Evolutionary conservation across 2,329 filamentous ascomycete species (phyloP).

Genomic region (Fusarium begoniae): DNA sequence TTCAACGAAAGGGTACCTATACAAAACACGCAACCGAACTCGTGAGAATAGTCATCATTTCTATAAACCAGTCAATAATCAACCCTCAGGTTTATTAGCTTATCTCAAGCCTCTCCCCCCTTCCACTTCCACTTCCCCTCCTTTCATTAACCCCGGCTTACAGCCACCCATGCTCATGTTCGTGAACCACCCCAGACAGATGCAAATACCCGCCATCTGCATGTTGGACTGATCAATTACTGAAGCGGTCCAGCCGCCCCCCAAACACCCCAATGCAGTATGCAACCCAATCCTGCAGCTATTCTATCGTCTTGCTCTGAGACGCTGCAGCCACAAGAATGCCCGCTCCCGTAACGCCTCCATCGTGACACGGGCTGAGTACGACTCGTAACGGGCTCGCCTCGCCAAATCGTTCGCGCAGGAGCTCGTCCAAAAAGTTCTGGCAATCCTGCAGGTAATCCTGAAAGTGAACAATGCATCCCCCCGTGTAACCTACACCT

Average conservation of each 20-base stretch:
- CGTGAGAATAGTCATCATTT: slow-evolving; percentile 19
- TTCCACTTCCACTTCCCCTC: slow-evolving; percentile 13
- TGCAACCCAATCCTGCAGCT: slow-evolving; percentile 22
- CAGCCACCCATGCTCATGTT: slow-evolving; percentile 12
- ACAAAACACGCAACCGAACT: neutral
- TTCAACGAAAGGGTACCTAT: neutral
- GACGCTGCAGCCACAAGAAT: slow-evolving; percentile 62
- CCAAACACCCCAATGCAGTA: slow-evolving; percentile 12
- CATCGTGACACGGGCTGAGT: slow-evolving; percentile 67
- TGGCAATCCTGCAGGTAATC: slow-evolving; percentile 77
- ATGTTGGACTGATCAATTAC: slow-evolving; percentile 27
- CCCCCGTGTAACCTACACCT: slow-evolving; percentile 81
- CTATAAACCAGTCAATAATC: slow-evolving; percentile 22
- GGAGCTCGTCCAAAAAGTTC: slow-evolving; percentile 67
- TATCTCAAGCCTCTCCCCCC: neutral
- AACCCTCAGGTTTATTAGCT: slow-evolving; percentile 6
- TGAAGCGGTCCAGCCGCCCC: slow-evolving; percentile 34
- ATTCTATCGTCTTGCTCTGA: slow-evolving; percentile 50
- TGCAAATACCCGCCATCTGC: slow-evolving; percentile 17
- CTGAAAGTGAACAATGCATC: slow-evolving; percentile 82
- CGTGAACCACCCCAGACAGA: slow-evolving; percentile 14
- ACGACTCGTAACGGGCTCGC: slow-evolving; percentile 54
- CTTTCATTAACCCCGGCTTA: slow-evolving; percentile 16
- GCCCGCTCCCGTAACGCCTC: slow-evolving; percentile 69
- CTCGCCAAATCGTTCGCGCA: slow-evolving; percentile 46